A percentile compares a stretch with the other conserved stretches of the same genome.
phyloP scores from a whole-genome alignment of 2,329 filamentous ascomycete genomes.

The Hypomyces perniciosus region DNA sequence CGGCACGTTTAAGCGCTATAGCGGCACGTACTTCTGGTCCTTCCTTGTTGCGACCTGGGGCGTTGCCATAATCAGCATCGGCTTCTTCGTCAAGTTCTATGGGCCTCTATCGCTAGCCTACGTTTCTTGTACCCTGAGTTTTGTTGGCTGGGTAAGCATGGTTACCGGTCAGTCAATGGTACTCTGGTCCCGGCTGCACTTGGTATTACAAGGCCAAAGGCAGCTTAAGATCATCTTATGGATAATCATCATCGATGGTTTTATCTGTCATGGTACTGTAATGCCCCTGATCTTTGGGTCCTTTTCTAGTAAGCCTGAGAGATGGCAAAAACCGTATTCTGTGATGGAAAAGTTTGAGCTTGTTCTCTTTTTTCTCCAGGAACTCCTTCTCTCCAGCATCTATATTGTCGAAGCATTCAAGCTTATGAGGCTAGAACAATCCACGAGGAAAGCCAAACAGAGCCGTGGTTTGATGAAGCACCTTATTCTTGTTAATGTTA shows the following conservation, averaged over 20 bases:
- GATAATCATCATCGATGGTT: conserved; percentile 45
- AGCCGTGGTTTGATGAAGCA: conserved; percentile 27
- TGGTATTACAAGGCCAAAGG: too few species aligned
- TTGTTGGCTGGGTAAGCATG: conserved; percentile 39
- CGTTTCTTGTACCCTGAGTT: conserved; percentile 18
- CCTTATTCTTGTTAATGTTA: conserved; percentile 35
- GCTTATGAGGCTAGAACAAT: conserved; percentile 39
- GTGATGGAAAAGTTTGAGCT: conserved; percentile 51
- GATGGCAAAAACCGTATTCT: conserved; percentile 30
- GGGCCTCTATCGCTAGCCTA: conserved; percentile 13
- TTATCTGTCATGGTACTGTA: conserved; percentile 48
- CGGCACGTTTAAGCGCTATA: conserved; percentile 28
- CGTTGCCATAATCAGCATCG: conserved; percentile 33
- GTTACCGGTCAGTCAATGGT: conserved; percentile 27
- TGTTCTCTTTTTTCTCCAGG: conserved; percentile 50
- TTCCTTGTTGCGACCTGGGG: conserved; percentile 30
- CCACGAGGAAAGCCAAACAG: conserved; percentile 18
- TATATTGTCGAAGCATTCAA: conserved; percentile 49
- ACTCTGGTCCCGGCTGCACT: too few species aligned
- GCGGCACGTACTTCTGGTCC: conserved; percentile 35
- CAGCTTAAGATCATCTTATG: too few species aligned
- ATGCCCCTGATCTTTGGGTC: conserved; percentile 50
- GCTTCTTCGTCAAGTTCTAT: conserved; percentile 39
- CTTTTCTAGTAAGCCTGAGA: conserved; percentile 27
- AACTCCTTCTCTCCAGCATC: conserved; percentile 45